phyloP scores from a whole-genome alignment of 768 basidiomycete species.

The Serpula lacrymans region DNA sequence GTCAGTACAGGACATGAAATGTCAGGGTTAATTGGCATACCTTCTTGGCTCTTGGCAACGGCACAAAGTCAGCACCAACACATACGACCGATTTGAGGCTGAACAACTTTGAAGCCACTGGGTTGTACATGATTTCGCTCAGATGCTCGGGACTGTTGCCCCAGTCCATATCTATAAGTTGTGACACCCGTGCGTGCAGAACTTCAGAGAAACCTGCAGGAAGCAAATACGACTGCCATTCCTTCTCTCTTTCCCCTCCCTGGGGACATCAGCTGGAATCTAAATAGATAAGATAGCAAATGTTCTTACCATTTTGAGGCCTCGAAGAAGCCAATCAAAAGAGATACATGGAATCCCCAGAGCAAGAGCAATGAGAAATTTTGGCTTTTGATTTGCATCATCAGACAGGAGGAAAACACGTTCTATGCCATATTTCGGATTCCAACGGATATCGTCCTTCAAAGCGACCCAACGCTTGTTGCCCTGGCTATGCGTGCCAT shows the following conservation, averaged over 20 bases:
- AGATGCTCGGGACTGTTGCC: conserved; percentile 49
- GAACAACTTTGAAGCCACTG: conserved; percentile 57
- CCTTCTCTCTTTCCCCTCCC: too few species aligned
- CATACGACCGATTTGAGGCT: conserved; percentile 54
- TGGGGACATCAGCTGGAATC: too few species aligned
- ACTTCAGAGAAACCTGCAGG: conserved; percentile 45
- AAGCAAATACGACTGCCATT: conserved; percentile 64
- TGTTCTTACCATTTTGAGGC: too few species aligned
- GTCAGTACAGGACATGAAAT: conserved; percentile 3
- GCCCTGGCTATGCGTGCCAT: conserved; percentile 41
- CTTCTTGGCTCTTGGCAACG: conserved; percentile 39
- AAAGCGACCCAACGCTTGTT: conserved; percentile 53
- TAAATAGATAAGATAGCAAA: too few species aligned
- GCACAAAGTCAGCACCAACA: conserved; percentile 54
- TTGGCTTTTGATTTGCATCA: conserved; percentile 65
- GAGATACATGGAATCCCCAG: conserved; percentile 83
- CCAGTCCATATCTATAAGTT: conserved; percentile 48
- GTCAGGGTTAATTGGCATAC: conserved; percentile 15
- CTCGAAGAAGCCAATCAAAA: conserved; percentile 49
- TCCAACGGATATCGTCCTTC: conserved; percentile 45
- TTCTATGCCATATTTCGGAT: conserved; percentile 39
- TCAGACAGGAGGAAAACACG: conserved; percentile 69
- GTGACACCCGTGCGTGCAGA: conserved; percentile 40
- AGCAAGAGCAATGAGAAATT: conserved; percentile 79
- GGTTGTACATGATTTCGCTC: conserved; percentile 54